phyloP scores from a whole-genome alignment of 2,329 filamentous ascomycete species.

The Exophiala sideris region DNA sequence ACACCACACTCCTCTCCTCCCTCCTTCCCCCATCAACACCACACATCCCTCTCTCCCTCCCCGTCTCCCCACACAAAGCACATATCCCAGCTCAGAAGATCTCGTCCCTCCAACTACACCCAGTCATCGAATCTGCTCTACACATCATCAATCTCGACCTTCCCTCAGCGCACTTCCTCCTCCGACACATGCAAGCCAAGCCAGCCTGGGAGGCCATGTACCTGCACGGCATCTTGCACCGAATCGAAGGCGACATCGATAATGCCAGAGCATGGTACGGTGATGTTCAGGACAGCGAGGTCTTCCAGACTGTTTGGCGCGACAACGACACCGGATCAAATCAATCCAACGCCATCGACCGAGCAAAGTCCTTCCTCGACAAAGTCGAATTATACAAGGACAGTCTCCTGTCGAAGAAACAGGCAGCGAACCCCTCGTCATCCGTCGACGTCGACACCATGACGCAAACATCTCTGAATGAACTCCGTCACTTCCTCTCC shows the following conservation, averaged over 20 bases:
- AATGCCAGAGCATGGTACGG: conserved; percentile 50
- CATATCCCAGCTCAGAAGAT: conserved; percentile 2
- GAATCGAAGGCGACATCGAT: conserved; percentile 50
- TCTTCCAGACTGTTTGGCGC: conserved; percentile 36
- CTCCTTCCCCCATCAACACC: neutral
- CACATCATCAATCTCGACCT: conserved; percentile 53
- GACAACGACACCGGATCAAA: neutral
- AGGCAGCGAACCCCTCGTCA: neutral
- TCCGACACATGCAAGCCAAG: conserved; percentile 50
- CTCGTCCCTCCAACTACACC: conserved; percentile 39
- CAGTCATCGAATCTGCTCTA: conserved; percentile 49
- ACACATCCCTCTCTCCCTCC: conserved; percentile 3
- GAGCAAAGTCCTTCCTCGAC: conserved; percentile 16
- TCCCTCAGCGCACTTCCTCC: conserved; percentile 50
- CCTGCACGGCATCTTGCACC: conserved; percentile 50
- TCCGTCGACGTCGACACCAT: neutral
- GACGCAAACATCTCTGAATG: conserved; percentile 27
- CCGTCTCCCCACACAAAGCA: conserved; percentile 7
- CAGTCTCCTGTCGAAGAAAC: neutral
- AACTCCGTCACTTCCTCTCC: conserved; percentile 41
- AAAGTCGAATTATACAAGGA: conserved; percentile 1
- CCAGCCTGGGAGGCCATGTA: conserved; percentile 52
- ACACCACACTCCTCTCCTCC: neutral
- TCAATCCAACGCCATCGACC: neutral
- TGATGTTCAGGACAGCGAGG: conserved; percentile 40